A percentile compares a stretch with the other conserved stretches of the same genome.
phyloP scores from a whole-genome alignment of 2,329 filamentous ascomycete species.

The Tolypocladium amazonense region DNA sequence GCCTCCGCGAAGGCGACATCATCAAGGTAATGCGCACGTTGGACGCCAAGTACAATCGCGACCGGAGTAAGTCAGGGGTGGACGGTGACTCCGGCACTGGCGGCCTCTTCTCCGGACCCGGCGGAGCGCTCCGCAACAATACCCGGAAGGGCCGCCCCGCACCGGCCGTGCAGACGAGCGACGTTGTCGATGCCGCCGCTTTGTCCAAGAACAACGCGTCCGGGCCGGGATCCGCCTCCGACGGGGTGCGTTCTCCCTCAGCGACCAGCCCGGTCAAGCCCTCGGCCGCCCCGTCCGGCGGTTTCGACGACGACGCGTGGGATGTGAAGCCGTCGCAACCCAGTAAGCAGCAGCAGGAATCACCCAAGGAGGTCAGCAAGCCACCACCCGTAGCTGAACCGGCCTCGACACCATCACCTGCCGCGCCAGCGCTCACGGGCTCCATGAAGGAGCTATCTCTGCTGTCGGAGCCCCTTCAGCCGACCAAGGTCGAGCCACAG shows the following conservation, averaged over 20 bases:
- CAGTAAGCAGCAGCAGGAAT: conserved; percentile 40
- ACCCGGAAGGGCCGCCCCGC: conserved; percentile 85
- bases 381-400: conserved; percentile 10
- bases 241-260: conserved; percentile 11
- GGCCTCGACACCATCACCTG: conserved; percentile 11
- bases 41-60: conserved; percentile 69
- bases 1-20: conserved; percentile 93
- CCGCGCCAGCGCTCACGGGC: conserved; percentile 26
- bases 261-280: conserved; percentile 15
- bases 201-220: conserved; percentile 52
- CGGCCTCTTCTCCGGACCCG: conserved; percentile 84
- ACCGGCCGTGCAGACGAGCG: conserved; percentile 74
- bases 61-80: conserved; percentile 36
- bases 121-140: conserved; percentile 86
- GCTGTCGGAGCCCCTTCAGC: conserved; percentile 40
- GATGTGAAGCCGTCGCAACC: conserved; percentile 63
- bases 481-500: conserved; percentile 29
- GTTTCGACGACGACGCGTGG: conserved; percentile 97
- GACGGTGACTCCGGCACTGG: conserved; percentile 49
- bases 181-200: conserved; percentile 78
- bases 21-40: conserved; percentile 87
- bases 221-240: conserved; percentile 9
- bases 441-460: conserved; percentile 52
- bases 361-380: conserved; percentile 12
- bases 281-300: conserved; percentile 28